Evolutionary conservation across 2,329 filamentous ascomycete genomes (phyloP), one percentile per base, ranked within the genome.

Genomic region (Didymella exigua): DNA sequence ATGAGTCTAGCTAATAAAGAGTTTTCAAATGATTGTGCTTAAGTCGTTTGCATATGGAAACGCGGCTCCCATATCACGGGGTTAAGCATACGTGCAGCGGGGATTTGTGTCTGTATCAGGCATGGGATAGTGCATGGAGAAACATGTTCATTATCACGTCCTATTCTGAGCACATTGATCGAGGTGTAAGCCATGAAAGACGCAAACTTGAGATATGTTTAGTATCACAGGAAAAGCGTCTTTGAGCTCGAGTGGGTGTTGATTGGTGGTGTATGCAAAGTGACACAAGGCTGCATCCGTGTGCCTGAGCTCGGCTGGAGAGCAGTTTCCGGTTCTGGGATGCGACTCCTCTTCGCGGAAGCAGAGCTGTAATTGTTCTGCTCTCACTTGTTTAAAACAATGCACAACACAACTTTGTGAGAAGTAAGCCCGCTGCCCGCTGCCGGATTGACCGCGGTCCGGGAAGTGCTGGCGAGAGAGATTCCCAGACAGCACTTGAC

Each of bases 81-180:
- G 14, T 48, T 16, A 13, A 29, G 11, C 9, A 18, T 26, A n/a
- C 14, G 19, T 31, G 30, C 29, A 37, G 26, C 26, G n/a, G 44
- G 14, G 24, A 16, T 33, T 29, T 5, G 16, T 16, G 21, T 30
- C n/a, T 44, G 38, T 8, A 6, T 49, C 18, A n/a, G 40, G 44
- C 21, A 38, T 40, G 33, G 27, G 14, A 9, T 2, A 24, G 24
- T 26, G 2, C 14, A 13, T 23, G 18, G 16, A 30, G 37, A 37
- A 31, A 16, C 11, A 13, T 13, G 13, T 24, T 2, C 10, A 31
- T 30, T 37, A 48, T 10, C 6, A 2, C 26, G 30, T 29, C 34
- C 50, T 43, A 48, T 54, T 37, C 19, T 21, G n/a, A 38, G 37
- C 42, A 38, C 19, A 19, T 3, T 37, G 44, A 48, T 54, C 50